Conservation (phyloP, 1,284 basidiomycete species). For the Ustilago trichophora region DNA sequence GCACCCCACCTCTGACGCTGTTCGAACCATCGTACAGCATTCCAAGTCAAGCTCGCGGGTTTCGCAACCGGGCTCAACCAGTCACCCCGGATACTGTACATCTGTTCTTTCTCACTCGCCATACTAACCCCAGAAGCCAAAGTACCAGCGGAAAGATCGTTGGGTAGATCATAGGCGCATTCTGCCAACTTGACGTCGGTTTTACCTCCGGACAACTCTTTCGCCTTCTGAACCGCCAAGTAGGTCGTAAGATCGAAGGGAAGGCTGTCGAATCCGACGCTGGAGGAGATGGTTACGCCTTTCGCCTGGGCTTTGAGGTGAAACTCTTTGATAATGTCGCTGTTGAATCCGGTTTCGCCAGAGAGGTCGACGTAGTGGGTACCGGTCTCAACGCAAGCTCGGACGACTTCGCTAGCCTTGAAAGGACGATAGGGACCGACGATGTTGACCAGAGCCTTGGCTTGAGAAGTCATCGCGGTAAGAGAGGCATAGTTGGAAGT, state of each 20-base stretch:
- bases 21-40: slow-evolving; percentile 71
- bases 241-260: slow-evolving; percentile 73
- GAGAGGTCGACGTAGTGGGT: slow-evolving; percentile 75
- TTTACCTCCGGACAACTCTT: slow-evolving; percentile 67
- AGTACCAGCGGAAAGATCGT: slow-evolving; percentile 77
- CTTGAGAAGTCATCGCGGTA: slow-evolving; percentile 29
- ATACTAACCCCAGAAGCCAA: slow-evolving; percentile 71
- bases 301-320: too few species aligned
- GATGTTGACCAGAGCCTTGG: slow-evolving; percentile 51
- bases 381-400: slow-evolving; percentile 71
- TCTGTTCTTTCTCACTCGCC: slow-evolving; percentile 40
- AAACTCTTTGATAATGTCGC: slow-evolving; percentile 74
- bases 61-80: slow-evolving; percentile 29
- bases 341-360: slow-evolving; percentile 70
- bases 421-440: slow-evolving; percentile 54
- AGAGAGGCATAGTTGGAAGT: slow-evolving; percentile 38
- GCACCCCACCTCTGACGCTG: slow-evolving; percentile 71
- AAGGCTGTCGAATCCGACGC: slow-evolving; percentile 76
- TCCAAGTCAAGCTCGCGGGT: slow-evolving; percentile 66
- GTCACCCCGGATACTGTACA: slow-evolving; percentile 25
- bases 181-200: slow-evolving; percentile 37
- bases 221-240: slow-evolving; percentile 71
- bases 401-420: slow-evolving; percentile 62
- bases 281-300: slow-evolving; percentile 77
- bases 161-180: slow-evolving; percentile 69